These are phyloP conservation scores for Aspergillus carbonarius DNA, from an alignment of 2,329 filamentous ascomycete species.

Conservation along the genomic window DNA sequence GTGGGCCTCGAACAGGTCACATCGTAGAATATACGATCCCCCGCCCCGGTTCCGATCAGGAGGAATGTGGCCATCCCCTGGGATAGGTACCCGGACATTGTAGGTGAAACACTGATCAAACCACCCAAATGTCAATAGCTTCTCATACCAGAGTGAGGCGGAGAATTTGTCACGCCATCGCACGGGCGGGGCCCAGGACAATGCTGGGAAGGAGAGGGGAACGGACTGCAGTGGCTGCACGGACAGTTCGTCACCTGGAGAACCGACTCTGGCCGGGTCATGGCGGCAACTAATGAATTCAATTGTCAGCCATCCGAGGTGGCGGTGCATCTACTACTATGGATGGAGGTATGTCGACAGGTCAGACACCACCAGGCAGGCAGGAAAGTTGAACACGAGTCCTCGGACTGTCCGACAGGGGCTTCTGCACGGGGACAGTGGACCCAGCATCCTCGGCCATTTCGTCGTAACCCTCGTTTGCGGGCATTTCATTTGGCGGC, in stretches of 20 bases:
- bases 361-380: not conserved
- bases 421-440: not conserved
- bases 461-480: not conserved
- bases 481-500: not conserved
- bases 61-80: not conserved
- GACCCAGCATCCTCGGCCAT: not conserved
- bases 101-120: not conserved
- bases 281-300: not conserved
- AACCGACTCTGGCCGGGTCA: not conserved
- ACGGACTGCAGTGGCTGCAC: not conserved
- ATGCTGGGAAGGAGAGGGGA: no score
- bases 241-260: not conserved
- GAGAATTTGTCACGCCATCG: constrained; percentile 10
- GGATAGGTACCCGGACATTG: not conserved
- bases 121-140: not conserved
- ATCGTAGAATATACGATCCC: not conserved
- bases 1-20: not conserved
- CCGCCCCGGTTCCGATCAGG: not conserved
- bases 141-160: not conserved
- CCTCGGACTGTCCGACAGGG: not conserved
- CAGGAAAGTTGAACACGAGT: not conserved
- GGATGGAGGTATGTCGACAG: no score
- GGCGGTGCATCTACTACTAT: not conserved
- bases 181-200: no score
- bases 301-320: not conserved